phyloP scores from a whole-genome alignment of 495 filamentous ascomycete species.

The Neurospora terricola region DNA sequence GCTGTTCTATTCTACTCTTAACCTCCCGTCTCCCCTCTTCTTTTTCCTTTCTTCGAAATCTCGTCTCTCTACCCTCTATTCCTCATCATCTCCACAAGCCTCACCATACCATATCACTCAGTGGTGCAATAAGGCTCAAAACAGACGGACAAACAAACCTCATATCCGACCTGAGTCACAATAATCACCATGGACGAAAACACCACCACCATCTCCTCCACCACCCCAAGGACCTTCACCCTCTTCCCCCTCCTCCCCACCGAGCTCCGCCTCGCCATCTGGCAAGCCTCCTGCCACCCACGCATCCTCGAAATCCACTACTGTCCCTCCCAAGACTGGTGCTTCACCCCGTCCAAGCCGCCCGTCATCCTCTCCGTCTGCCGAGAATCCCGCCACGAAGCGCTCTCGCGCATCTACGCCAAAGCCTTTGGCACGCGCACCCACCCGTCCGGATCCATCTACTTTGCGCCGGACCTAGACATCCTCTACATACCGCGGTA shows the following conservation, averaged over 20 bases:
- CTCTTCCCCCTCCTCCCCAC: conserved; percentile 33
- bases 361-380: conserved; percentile 32
- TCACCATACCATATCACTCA: background rate
- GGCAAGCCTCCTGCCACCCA: conserved; percentile 27
- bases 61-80: background rate
- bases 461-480: conserved; percentile 36
- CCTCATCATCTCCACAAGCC: background rate
- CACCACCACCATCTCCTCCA: background rate
- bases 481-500: conserved; percentile 40
- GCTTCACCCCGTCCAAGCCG: conserved; percentile 26
- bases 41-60: background rate
- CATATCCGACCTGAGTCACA: background rate
- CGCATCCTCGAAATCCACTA: conserved; percentile 36
- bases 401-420: conserved; percentile 25
- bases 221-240: conserved; percentile 20
- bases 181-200: background rate
- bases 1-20: background rate
- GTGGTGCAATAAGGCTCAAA: background rate
- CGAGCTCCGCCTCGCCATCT: conserved; percentile 43
- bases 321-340: conserved; percentile 19
- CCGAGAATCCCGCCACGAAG: conserved; percentile 36
- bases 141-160: background rate
- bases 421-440: conserved; percentile 30
- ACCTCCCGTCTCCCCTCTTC: background rate
- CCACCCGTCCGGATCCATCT: conserved; percentile 21